Evolutionary conservation across 164 flowering plant genomes (phyloP), one percentile per base, ranked within the genome.

Genomic region (Annona cherimola): DNA sequence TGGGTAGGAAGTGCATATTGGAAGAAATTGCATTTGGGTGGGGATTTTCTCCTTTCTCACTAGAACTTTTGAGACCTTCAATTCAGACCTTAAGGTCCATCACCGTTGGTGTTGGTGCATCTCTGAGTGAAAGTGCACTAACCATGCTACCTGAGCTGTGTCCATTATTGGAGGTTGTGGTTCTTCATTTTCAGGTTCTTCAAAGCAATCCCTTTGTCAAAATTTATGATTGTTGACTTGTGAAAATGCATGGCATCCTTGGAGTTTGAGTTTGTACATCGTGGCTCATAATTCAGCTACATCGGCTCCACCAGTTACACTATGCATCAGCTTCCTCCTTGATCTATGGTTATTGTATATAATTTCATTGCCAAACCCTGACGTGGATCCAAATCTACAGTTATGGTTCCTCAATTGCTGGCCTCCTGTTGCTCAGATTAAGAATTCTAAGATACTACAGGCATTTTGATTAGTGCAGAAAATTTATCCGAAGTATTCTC

Each of bases 71-170:
- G 74, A 77, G 76, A 69, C 86, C 88, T 76, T 86, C 94, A 54
- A 68, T 86, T 46, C 66, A 54, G 67, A 76, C 86, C 43, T 74
- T 90, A 26, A 82, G 74, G 76, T 60, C 79, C 62, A 71, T 90
- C 65, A 73, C 79, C 75, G 83, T 90, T 61, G 93, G 97, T 75
- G 80, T 92, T 64, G 97, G 97, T 77, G 95, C 84, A 77, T 82
- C 90, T 26, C 71, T 92, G 18, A 85, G 89, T 59, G 79, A 83
- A 66, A 78, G 79, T 63, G 85, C 81, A 3, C 76, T 90, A 54
- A 69, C 54, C 50, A 76, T 73, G 63, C 79, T 92, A 63, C 81
- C 90, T n/a, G 61, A 70, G 4, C 19, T 71, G 54, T 89, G 91
- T 81, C 97, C 95, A 43, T 57, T 80, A 75, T 82, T 90, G 42